Evolutionary conservation across 495 filamentous ascomycete species (phyloP).

Genomic region (Aspergillus nidulans): DNA sequence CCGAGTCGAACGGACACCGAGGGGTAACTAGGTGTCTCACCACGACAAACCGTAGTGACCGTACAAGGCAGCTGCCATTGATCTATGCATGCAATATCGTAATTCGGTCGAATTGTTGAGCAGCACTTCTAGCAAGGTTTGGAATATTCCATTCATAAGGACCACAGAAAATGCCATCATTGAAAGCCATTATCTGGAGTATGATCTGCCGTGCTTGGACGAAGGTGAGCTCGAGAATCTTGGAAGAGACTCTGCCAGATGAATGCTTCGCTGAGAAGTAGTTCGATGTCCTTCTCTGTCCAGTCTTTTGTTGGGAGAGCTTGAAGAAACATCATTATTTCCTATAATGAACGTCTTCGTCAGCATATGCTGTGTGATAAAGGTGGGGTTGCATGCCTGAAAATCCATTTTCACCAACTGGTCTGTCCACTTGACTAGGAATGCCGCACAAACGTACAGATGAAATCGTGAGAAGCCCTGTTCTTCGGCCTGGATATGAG

Average conservation of each 20-base stretch:
- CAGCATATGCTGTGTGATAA: neutral
- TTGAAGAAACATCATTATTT: slow-evolving; percentile 99
- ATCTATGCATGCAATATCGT: neutral
- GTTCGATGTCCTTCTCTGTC: slow-evolving; percentile 97
- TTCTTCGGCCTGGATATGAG: slow-evolving; percentile 72
- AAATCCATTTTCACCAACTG: slow-evolving; percentile 97
- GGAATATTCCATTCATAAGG: neutral
- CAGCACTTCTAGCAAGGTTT: neutral
- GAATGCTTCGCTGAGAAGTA: slow-evolving; percentile 90
- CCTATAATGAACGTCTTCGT: slow-evolving; percentile 47
- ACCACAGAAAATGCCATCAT: slow-evolving; percentile 35
- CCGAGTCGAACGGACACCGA: neutral
- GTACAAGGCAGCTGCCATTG: neutral
- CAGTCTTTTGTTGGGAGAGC: slow-evolving; percentile 88
- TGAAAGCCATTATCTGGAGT: slow-evolving; percentile 39
- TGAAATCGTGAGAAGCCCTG: slow-evolving; percentile 98
- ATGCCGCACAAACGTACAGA: slow-evolving; percentile 95
- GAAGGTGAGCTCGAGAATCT: slow-evolving; percentile 79
- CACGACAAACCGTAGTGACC: neutral
- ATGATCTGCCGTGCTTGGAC: slow-evolving; percentile 39
- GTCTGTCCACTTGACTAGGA: slow-evolving; percentile 98
- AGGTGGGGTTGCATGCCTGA: slow-evolving; percentile 37
- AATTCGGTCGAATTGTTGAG: neutral
- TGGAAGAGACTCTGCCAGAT: slow-evolving; percentile 94
- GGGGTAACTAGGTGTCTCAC: neutral